Evolutionary conservation across 176 grass and related monocot genomes (phyloP).

Genomic region (Calamus simplicifolius): DNA sequence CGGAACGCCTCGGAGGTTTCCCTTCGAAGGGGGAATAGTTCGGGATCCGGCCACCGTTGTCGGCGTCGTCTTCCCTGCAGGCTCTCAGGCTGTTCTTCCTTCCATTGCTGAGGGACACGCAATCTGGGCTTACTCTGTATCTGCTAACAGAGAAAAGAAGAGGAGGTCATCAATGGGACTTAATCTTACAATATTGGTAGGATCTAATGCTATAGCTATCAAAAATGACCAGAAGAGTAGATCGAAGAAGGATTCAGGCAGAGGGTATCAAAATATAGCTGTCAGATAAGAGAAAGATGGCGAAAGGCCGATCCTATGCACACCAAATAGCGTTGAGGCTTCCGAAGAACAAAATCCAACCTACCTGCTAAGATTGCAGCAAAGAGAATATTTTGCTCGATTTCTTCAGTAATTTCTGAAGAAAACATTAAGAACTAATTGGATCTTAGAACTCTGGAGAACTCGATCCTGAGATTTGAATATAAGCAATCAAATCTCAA

Average conservation of each 20-base stretch:
- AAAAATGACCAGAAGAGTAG: background rate
- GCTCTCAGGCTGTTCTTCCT: slow-evolving; percentile 1
- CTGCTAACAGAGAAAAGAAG: background rate
- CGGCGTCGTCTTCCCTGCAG: slow-evolving; percentile 6
- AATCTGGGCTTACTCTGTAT: slow-evolving; percentile 11
- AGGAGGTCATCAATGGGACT: background rate
- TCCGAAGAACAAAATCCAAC: too few species aligned
- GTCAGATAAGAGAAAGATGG: slow-evolving; percentile 11
- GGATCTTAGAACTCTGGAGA: too few species aligned
- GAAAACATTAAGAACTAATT: too few species aligned
- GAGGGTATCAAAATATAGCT: background rate
- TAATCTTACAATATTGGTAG: background rate
- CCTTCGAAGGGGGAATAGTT: background rate
- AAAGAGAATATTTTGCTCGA: too few species aligned
- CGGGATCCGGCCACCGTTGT: background rate
- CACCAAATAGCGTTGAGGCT: too few species aligned
- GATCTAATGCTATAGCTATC: too few species aligned
- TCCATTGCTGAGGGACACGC: slow-evolving; percentile 7
- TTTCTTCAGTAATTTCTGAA: too few species aligned
- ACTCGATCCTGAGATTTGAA: too few species aligned
- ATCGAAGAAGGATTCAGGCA: background rate
- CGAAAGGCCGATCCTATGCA: background rate
- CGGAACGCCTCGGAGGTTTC: background rate
- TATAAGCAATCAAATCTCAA: too few species aligned
- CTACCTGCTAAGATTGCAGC: too few species aligned